A percentile compares a stretch with the other conserved stretches of the same genome.
Conservation (phyloP, 2,329 filamentous ascomycete species). For the Arthroderma uncinatum region DNA sequence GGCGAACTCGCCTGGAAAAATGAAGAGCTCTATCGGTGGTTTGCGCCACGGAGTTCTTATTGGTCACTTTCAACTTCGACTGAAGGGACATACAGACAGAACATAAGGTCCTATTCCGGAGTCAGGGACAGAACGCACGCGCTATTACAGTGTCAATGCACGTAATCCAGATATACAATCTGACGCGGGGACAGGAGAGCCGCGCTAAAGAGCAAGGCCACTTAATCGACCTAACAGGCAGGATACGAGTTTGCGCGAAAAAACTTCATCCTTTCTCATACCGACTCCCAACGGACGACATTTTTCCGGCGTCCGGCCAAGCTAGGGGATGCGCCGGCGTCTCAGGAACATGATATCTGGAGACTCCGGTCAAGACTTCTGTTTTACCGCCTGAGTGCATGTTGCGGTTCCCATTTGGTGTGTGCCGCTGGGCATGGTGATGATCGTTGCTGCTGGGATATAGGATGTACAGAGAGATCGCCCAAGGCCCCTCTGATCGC, state of each 20-base stretch:
- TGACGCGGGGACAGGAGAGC: not conserved
- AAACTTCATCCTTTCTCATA: too few species aligned
- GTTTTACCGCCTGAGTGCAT: too few species aligned
- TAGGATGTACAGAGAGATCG: not conserved
- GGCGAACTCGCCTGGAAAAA: not conserved
- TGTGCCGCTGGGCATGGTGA: not conserved
- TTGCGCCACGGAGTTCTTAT: too few species aligned
- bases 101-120: too few species aligned
- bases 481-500: not conserved
- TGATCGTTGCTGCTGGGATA: not conserved
- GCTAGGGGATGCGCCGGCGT: not conserved
- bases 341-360: not conserved
- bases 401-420: not conserved
- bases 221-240: too few species aligned
- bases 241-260: too few species aligned
- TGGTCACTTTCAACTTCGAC: too few species aligned
- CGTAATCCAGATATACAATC: too few species aligned
- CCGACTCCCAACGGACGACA: not conserved
- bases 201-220: not conserved
- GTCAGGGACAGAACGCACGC: too few species aligned
- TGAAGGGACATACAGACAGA: too few species aligned
- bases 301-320: not conserved
- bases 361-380: not conserved
- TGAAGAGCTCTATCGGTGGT: not conserved
- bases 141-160: too few species aligned